Percentiles rank a stretch among this genome's conserved stretches.
phyloP scores from a whole-genome alignment of 257 asterid species.

The Coffea eugenioides region DNA sequence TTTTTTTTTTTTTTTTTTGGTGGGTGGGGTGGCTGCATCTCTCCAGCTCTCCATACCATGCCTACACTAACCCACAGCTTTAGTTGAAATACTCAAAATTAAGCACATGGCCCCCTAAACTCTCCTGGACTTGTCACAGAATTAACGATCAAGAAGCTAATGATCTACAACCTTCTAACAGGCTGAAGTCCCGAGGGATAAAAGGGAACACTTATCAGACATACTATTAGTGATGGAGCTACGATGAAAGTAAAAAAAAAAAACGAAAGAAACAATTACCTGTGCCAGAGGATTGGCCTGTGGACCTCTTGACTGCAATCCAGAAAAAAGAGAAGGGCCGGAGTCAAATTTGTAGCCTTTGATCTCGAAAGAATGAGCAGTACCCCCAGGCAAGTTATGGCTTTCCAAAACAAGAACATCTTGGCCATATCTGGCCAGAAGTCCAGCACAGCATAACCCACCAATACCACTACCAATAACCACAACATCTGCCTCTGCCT shows the following conservation, averaged over 20 bases:
- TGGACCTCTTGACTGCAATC: slow-evolving; percentile 88
- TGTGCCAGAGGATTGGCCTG: slow-evolving; percentile 98
- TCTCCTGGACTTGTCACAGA: background rate
- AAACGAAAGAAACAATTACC: slow-evolving; percentile 32
- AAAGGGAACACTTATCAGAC: no score
- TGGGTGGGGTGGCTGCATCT: no score
- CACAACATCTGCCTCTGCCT: slow-evolving; percentile 80
- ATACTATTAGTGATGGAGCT: background rate
- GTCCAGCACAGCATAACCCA: slow-evolving; percentile 83
- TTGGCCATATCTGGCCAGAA: slow-evolving; percentile 78
- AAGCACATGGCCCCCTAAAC: background rate
- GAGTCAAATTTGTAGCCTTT: slow-evolving; percentile 84
- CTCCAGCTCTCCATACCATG: no score
- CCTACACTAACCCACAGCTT: background rate
- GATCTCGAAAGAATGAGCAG: slow-evolving; percentile 85
- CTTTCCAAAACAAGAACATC: slow-evolving; percentile 89
- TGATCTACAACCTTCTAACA: no score
- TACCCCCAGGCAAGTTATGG: slow-evolving; percentile 90
- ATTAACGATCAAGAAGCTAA: no score
- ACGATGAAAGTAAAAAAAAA: background rate
- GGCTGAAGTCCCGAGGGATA: no score
- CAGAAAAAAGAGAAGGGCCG: slow-evolving; percentile 94
- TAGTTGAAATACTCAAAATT: background rate
- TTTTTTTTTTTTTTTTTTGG: no score
- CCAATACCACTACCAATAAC: slow-evolving; percentile 95